Evolutionary conservation across 331 rosid genomes (phyloP).

Genomic region (Arachis monticola): DNA sequence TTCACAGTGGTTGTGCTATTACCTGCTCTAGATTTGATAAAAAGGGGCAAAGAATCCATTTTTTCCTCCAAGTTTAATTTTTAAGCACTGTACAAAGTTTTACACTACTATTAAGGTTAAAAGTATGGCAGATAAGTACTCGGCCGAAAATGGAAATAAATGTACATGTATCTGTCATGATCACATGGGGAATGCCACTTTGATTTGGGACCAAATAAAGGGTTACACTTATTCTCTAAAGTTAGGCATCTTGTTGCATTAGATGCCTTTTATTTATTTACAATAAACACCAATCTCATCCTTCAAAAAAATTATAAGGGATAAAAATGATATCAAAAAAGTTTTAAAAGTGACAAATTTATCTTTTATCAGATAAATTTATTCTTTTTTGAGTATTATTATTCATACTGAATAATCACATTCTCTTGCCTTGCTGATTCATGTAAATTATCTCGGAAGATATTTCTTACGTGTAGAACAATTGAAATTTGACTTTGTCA

Average conservation of each 20-base stretch:
- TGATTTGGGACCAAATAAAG: too few relatives aligned
- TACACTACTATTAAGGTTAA: too few relatives aligned
- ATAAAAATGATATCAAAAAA: too few relatives aligned
- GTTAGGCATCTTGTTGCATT: background rate
- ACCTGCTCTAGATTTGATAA: constrained; percentile 63
- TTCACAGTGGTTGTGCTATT: constrained; percentile 51
- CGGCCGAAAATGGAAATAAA: background rate
- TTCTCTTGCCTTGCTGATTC: constrained; percentile 17
- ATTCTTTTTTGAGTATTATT: background rate
- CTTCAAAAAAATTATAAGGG: too few relatives aligned
- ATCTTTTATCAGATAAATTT: background rate
- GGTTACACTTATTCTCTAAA: too few relatives aligned
- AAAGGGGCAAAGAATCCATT: background rate
- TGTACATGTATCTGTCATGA: background rate
- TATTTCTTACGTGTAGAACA: constrained; percentile 26
- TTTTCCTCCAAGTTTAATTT: too few relatives aligned
- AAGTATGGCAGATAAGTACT: background rate
- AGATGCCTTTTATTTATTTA: background rate
- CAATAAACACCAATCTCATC: too few relatives aligned
- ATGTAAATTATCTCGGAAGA: background rate
- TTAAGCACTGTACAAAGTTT: too few relatives aligned
- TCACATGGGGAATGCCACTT: constrained; percentile 2
- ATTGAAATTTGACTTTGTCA: constrained; percentile 12
- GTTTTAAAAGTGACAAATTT: too few relatives aligned
- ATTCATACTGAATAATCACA: constrained; percentile 9